phyloP scores from a whole-genome alignment of 768 basidiomycete species.

The Mycena maculata region DNA sequence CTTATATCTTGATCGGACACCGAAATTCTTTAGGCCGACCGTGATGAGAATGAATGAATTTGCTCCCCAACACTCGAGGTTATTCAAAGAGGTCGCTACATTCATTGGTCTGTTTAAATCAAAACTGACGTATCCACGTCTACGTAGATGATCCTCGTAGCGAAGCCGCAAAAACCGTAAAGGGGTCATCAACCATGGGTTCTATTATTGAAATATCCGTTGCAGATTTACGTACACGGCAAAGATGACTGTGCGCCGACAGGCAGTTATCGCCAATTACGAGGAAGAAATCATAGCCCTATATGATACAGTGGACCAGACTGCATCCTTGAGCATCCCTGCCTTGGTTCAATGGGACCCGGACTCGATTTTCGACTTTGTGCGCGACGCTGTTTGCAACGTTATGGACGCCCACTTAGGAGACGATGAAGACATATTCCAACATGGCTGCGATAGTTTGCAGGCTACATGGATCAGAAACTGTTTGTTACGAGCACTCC shows the following conservation, averaged over 20 bases:
- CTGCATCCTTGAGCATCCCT: constrained; percentile 41
- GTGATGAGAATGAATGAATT: constrained; percentile 52
- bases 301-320: constrained; percentile 49
- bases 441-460: constrained; percentile 54
- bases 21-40: constrained; percentile 47
- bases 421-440: constrained; percentile 53
- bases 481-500: constrained; percentile 49
- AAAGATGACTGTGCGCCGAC: constrained; percentile 48
- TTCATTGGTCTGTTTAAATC: neutral
- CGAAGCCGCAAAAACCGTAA: constrained; percentile 50
- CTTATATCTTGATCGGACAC: neutral
- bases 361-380: constrained; percentile 41
- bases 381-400: constrained; percentile 46
- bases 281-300: constrained; percentile 52
- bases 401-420: constrained; percentile 41
- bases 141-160: constrained; percentile 54
- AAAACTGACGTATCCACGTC: neutral
- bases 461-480: constrained; percentile 48
- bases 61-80: constrained; percentile 56
- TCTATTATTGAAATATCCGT: constrained; percentile 30
- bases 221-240: constrained; percentile 38
- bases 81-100: constrained; percentile 55
- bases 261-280: constrained; percentile 51
- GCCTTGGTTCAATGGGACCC: constrained; percentile 42
- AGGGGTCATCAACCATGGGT: constrained; percentile 34